Evolutionary conservation across 1,139 yeast species (phyloP), one percentile per base, ranked within the genome.

Genomic region (Debaryomycetaceae sp.): DNA sequence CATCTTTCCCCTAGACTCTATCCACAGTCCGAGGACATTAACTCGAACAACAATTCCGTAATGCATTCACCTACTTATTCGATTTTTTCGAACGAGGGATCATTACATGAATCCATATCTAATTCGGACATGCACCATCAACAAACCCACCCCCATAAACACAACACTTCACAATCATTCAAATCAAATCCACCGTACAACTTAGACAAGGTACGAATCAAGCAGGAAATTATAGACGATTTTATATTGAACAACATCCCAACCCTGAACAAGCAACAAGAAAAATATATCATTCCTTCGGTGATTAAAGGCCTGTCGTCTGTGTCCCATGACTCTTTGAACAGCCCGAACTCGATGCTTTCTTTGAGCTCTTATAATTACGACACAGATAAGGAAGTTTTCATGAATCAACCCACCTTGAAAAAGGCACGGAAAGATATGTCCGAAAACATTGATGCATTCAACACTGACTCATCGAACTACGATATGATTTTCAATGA

Each of bases 191-290:
- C 24, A 13, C 36, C 17, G 17, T n/a, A 23, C 40, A 31, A 6
- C 38, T 38, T 48, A 47, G 70, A 65, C 45, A 65, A 63, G 48
- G 52, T 53, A 38, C 61, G 65, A 45, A 63, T 70, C 50, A 72
- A 71, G 49, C 74, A 70, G 49, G 75, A 71, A 47, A 70, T 70
- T 45, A 68, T 69, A 42, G 72, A 70, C 46, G 76, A 71, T 50
- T 70, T 70, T 50, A 50, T 59, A 41, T 57, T 70, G 48, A 70
- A 70, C 55, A 70, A 69, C 46, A 68, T 70, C 24, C 71, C 71
- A 45, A 68, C 60, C 36, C 62, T 56, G 17, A 43, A 44, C 43
- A 44, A 40, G 27, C 45, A 24, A 35, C 39, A 47, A 42, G 49
- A 42, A 41, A 50, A 48, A 43, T 59, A 49, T 43, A 49, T 57